phyloP scores from a whole-genome alignment of 2,329 filamentous ascomycete species.

The Arthrinium phaeospermum region DNA sequence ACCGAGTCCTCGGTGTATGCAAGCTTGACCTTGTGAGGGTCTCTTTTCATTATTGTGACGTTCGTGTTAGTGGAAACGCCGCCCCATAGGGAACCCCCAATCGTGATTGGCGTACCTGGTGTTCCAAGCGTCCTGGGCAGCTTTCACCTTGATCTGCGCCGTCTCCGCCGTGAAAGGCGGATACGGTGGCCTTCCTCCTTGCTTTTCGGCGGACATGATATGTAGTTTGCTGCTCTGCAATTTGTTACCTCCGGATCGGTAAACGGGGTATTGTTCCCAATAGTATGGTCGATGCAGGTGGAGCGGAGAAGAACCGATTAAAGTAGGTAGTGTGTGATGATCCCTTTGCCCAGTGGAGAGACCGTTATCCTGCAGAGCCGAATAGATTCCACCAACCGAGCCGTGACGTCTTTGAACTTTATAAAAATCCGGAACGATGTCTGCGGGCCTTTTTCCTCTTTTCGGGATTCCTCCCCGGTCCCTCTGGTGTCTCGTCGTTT shows the following conservation, averaged over 20 bases:
- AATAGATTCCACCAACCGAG: background rate
- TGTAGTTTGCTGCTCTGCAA: background rate
- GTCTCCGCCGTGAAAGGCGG: slow-evolving; percentile 79
- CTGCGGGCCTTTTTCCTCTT: background rate
- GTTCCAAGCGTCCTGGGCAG: slow-evolving; percentile 85
- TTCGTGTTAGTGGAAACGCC: background rate
- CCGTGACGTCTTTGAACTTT: background rate
- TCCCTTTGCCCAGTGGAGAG: background rate
- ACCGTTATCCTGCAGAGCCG: background rate
- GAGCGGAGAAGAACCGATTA: background rate
- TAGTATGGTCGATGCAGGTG: background rate
- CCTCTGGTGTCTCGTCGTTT: background rate
- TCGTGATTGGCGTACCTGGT: slow-evolving; percentile 58
- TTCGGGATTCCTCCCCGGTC: background rate
- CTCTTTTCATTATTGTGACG: slow-evolving; percentile 46
- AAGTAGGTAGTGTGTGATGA: background rate
- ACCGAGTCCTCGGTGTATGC: slow-evolving; percentile 78
- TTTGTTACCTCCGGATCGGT: background rate
- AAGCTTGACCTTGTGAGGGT: slow-evolving; percentile 68
- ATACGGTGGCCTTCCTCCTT: slow-evolving; percentile 47
- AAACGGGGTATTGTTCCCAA: background rate
- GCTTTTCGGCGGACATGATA: background rate
- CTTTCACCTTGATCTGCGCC: slow-evolving; percentile 79
- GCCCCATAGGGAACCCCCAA: background rate
- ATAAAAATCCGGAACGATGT: background rate